Evolutionary conservation across 2,329 filamentous ascomycete species (phyloP).

Genomic region (Fusarium napiforme): DNA sequence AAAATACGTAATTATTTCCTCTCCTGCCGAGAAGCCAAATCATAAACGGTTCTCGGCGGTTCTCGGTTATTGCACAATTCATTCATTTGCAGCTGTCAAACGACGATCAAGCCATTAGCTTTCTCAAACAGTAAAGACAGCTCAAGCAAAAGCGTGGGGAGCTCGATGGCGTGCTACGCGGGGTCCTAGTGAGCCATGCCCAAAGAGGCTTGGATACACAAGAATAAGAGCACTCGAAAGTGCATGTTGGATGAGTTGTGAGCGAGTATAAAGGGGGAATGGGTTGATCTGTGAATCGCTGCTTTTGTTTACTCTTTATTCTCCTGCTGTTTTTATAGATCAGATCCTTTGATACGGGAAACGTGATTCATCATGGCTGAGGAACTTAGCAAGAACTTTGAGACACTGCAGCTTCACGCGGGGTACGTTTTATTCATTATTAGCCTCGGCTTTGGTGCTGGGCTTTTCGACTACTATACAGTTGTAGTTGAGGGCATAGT

Average conservation of each 20-base stretch:
- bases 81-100: not conserved
- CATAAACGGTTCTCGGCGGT: conserved; percentile 27
- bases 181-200: conserved; percentile 28
- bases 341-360: not conserved
- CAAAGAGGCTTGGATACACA: conserved; percentile 33
- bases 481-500: not conserved
- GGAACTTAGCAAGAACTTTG: conserved; percentile 72
- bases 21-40: not conserved
- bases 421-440: conserved; percentile 65
- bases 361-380: conserved; percentile 47
- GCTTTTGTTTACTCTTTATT: not conserved
- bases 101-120: conserved; percentile 19
- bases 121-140: conserved; percentile 1
- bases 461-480: conserved; percentile 5
- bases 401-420: conserved; percentile 87
- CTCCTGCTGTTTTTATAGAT: not conserved
- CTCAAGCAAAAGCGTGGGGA: conserved; percentile 26
- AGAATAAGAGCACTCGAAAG: conserved; percentile 4
- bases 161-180: conserved; percentile 40
- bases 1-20: not conserved
- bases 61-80: conserved; percentile 26
- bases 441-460: conserved; percentile 23
- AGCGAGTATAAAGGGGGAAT: conserved; percentile 42
- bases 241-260: not conserved
- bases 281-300: conserved; percentile 5